A percentile compares a stretch with the other conserved stretches of the same genome.
Evolutionary conservation across 208 protist genomes (phyloP).

Genomic region (Jaenimonas drosophilae): DNA sequence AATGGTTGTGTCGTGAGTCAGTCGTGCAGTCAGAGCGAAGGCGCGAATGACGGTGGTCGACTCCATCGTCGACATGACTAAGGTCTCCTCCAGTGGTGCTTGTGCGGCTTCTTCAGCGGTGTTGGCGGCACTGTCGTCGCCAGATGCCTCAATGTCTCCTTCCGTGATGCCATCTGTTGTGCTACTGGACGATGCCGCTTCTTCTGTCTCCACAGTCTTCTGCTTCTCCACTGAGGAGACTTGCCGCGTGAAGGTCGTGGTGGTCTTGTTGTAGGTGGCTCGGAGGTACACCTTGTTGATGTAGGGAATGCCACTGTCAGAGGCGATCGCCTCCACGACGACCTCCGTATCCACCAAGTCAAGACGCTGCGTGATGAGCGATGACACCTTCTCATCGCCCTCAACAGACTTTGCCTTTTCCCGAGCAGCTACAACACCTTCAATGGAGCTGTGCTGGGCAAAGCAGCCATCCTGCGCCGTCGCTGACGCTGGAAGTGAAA

Average conservation of each 20-base stretch:
- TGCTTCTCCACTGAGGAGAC: neutral
- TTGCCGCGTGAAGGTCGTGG: neutral
- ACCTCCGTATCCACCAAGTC: conserved; percentile 22
- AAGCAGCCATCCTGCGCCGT: conserved; percentile 6
- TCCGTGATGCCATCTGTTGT: too few species aligned
- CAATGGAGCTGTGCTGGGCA: conserved; percentile 2
- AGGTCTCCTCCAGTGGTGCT: too few species aligned
- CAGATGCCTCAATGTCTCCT: too few species aligned
- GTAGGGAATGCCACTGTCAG: conserved; percentile 53
- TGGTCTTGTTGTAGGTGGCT: conserved; percentile 15
- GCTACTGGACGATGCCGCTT: neutral
- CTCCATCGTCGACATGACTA: neutral
- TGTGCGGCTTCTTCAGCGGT: too few species aligned
- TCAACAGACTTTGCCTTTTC: neutral
- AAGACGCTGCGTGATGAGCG: neutral
- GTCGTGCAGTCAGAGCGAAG: too few species aligned
- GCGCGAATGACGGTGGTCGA: too few species aligned
- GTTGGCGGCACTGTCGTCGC: too few species aligned
- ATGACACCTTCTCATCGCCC: neutral
- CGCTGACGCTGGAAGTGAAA: conserved; percentile 3
- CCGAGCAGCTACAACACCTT: conserved; percentile 4
- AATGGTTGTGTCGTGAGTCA: too few species aligned
- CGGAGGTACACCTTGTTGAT: conserved; percentile 34
- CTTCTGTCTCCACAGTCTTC: neutral
- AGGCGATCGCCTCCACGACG: conserved; percentile 35